These are phyloP conservation scores for Nicotiana tabacum DNA, from an alignment of 257 asterid genomes.

Conservation along the genomic window DNA sequence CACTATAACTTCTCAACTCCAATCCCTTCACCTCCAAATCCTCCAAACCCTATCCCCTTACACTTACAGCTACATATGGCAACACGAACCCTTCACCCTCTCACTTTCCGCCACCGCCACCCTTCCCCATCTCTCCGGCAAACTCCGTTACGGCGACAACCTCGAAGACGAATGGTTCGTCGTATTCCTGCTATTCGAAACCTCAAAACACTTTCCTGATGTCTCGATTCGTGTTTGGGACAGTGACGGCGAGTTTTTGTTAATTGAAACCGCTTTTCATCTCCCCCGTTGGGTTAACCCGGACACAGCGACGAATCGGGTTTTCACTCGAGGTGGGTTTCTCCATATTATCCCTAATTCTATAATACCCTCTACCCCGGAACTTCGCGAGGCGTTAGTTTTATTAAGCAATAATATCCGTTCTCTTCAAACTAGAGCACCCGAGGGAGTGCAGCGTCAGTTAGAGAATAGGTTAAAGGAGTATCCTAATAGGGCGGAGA, in stretches of 20 bases:
- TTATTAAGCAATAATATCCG: slow-evolving; percentile 17
- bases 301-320: slow-evolving; percentile 67
- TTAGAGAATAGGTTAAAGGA: slow-evolving; percentile 56
- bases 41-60: slow-evolving; percentile 42
- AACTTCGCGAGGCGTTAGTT: slow-evolving; percentile 39
- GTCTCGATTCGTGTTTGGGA: slow-evolving; percentile 74
- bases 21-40: slow-evolving; percentile 63
- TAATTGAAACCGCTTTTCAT: slow-evolving; percentile 80
- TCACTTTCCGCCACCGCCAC: slow-evolving; percentile 28
- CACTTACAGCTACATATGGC: slow-evolving; percentile 62
- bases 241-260: slow-evolving; percentile 76
- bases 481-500: slow-evolving; percentile 62
- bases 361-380: slow-evolving; percentile 36
- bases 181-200: slow-evolving; percentile 61
- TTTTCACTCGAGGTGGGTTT: slow-evolving; percentile 64
- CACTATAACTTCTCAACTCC: slow-evolving; percentile 40
- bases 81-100: slow-evolving; percentile 75
- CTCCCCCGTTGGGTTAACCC: slow-evolving; percentile 89
- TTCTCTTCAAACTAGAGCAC: slow-evolving; percentile 24
- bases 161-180: slow-evolving; percentile 95
- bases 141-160: slow-evolving; percentile 81
- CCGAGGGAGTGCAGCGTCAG: slow-evolving; percentile 57
- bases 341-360: slow-evolving; percentile 57
- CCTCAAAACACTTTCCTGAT: slow-evolving; percentile 44
- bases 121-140: slow-evolving; percentile 70